Evolutionary conservation across 2,329 filamentous ascomycete species (phyloP), one percentile per base, ranked within the genome.

Genomic region (Furcasterigmium sp.): DNA sequence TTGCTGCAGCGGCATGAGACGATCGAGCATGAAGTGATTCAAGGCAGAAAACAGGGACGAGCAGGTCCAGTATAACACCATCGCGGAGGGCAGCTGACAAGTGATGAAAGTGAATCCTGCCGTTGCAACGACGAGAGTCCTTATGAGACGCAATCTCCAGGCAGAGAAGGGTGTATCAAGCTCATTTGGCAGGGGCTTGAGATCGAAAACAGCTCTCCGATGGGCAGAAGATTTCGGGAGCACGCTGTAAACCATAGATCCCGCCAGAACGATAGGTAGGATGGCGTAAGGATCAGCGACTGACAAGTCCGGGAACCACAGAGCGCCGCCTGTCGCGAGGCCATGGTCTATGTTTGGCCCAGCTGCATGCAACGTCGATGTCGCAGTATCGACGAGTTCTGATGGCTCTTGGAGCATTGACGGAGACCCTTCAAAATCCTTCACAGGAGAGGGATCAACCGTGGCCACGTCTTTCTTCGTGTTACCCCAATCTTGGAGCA

Each of bases 251-350:
- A 39, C 20, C 44, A 48, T 43, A 3, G 40, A 40, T 8, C 23
- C 37, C 9, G 45, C 40, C 10, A 44, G 8, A 3, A 39, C 8
- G 6, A 43, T 20, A 3, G 78, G 75, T 0, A 80, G 64, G 21
- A 69, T 56, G 44, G 68, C 62, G 44, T 69, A 70, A 1, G 78
- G 75, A 46, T 81, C 78, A 25, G 70, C 60, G 23, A 55, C 68
- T 7, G 70, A 72, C 19, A 81, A 65, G 49, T 81, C 71, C 3
- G 67, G 61, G 51, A 80, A 78, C 76, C 77, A 80, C 14, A 80
- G 61, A 32, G 64, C 68, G 20, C 77, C 76, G 5, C 72, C 76
- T 0, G 69, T 63, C 1, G 62, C 53, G n/a, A 81, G 53, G 1
- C 65, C 45, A 40, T 6, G 20, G 10, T 39, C 29, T 7, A 41